phyloP scores from a whole-genome alignment of 2,329 filamentous ascomycete species.

The Bipolaris zeicola region DNA sequence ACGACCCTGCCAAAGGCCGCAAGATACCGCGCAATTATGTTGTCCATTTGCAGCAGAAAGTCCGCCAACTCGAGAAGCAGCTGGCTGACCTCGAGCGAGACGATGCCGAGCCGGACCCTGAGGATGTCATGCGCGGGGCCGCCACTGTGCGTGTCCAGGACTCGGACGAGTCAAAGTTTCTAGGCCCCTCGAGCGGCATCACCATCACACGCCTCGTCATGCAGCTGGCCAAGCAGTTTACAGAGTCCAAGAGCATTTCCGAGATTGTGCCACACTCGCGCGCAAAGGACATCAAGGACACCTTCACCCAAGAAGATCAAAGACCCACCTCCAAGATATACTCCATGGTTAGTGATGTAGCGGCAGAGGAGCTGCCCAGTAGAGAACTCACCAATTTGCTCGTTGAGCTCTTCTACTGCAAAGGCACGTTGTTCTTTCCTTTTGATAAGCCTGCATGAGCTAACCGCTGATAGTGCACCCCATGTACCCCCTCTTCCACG shows the following conservation, averaged over 20 bases:
- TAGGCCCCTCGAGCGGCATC: slow-evolving; percentile 93
- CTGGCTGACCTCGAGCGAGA: slow-evolving; percentile 79
- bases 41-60: slow-evolving; percentile 85
- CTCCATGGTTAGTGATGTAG: slow-evolving; percentile 83
- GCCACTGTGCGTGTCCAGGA: slow-evolving; percentile 85
- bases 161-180: slow-evolving; percentile 84
- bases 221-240: slow-evolving; percentile 94
- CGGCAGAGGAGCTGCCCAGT: slow-evolving; percentile 76
- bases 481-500: slow-evolving; percentile 85
- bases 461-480: slow-evolving; percentile 69
- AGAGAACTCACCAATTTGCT: slow-evolving; percentile 76
- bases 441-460: slow-evolving; percentile 17
- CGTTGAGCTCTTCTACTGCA: slow-evolving; percentile 82
- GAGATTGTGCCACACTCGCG: slow-evolving; percentile 83
- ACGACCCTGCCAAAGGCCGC: slow-evolving; percentile 82
- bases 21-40: slow-evolving; percentile 93
- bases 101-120: slow-evolving; percentile 70
- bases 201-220: slow-evolving; percentile 94
- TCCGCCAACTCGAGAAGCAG: slow-evolving; percentile 80
- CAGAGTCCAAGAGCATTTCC: slow-evolving; percentile 86
- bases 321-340: slow-evolving; percentile 80
- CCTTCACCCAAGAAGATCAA: slow-evolving; percentile 68
- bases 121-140: slow-evolving; percentile 85
- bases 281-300: slow-evolving; percentile 69
- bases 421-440: slow-evolving; percentile 59